phyloP scores from a whole-genome alignment of 345 rosid species.

The Microcos paniculata region DNA sequence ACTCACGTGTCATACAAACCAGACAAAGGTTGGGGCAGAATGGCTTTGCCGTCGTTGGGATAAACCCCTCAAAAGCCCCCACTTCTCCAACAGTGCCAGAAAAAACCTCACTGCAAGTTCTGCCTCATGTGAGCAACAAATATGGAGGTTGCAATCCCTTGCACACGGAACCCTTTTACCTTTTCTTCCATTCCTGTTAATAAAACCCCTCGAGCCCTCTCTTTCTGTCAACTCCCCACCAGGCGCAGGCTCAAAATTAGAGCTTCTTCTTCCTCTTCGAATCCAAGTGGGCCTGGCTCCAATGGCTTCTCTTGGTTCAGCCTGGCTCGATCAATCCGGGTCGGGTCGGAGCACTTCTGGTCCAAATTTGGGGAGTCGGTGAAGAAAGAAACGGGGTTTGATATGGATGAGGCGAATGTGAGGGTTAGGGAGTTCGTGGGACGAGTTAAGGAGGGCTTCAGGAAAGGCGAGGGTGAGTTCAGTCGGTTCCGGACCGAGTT shows the following conservation, averaged over 20 bases:
- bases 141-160: constrained; percentile 44
- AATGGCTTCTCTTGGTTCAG: constrained; percentile 61
- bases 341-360: constrained; percentile 54
- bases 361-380: constrained; percentile 56
- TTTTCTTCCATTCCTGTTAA: constrained; percentile 20
- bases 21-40: too few species aligned
- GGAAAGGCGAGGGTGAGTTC: constrained; percentile 42
- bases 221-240: constrained; percentile 26
- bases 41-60: not conserved
- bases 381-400: constrained; percentile 72
- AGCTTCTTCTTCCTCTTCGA: constrained; percentile 39
- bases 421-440: constrained; percentile 41
- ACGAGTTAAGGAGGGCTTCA: constrained; percentile 37
- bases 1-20: too few species aligned
- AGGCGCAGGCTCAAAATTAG: constrained; percentile 37
- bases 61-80: not conserved
- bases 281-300: constrained; percentile 37
- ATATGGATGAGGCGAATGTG: constrained; percentile 43
- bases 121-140: not conserved
- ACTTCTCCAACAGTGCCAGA: too few species aligned
- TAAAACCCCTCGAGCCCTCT: constrained; percentile 19
- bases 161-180: constrained; percentile 43
- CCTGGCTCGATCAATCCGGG: constrained; percentile 42
- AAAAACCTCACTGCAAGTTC: not conserved
- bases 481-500: constrained; percentile 51